Percentiles rank a stretch among this genome's conserved stretches.
Evolutionary conservation across 2,329 filamentous ascomycete species (phyloP).

Genomic region (Magnaporthiopsis rhizophila): DNA sequence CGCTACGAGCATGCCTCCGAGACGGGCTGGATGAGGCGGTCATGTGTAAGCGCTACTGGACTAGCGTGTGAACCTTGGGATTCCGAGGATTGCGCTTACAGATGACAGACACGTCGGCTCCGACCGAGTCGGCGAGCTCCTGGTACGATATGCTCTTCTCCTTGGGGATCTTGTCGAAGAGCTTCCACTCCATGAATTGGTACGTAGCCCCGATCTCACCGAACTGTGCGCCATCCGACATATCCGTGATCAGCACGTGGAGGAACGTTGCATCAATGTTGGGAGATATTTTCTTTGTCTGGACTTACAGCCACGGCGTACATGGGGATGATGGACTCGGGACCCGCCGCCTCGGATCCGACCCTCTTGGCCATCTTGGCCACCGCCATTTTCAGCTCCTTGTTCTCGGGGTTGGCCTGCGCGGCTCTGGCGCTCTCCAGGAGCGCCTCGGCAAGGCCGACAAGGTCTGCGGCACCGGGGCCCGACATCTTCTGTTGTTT

Average conservation of each 20-base stretch:
- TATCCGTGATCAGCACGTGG: neutral
- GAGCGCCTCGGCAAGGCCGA: neutral
- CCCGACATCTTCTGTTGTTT: neutral
- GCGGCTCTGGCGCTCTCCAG: neutral
- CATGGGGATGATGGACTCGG: conserved; percentile 3
- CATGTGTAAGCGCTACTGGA: neutral
- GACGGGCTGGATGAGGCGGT: conserved; percentile 11
- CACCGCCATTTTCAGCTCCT: neutral
- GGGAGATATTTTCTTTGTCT: neutral
- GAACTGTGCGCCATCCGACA: neutral
- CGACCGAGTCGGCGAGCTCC: conserved; percentile 15
- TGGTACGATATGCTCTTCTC: conserved; percentile 16
- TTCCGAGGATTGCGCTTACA: conserved; percentile 3
- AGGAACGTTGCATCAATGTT: neutral
- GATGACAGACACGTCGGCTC: conserved; percentile 17
- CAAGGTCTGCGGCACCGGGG: neutral
- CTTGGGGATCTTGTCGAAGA: conserved; percentile 20
- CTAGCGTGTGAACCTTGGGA: neutral
- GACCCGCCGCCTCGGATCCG: neutral
- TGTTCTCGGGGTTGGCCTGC: neutral
- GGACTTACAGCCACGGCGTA: neutral
- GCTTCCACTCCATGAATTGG: conserved; percentile 18
- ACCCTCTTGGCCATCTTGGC: conserved; percentile 1
- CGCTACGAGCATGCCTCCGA: conserved; percentile 14
- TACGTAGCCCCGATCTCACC: conserved; percentile 3